Conservation (phyloP, 2,329 filamentous ascomycete species). For the Pseudogymnoascus sp. region DNA sequence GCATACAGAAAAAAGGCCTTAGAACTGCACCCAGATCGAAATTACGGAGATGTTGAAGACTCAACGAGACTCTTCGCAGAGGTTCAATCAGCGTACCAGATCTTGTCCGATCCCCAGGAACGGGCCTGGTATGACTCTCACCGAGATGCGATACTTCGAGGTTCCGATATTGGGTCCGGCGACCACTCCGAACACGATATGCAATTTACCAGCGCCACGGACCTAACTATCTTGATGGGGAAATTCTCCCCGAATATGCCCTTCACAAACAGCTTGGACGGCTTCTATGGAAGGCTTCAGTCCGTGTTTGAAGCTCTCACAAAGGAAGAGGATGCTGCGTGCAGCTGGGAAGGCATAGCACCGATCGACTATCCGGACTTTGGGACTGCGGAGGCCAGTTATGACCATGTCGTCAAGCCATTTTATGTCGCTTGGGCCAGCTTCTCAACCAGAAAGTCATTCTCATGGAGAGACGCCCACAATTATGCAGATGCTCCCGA, state of each 20-base stretch:
- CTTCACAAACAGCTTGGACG: conserved; percentile 69
- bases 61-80: conserved; percentile 84
- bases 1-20: conserved; percentile 86
- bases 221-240: conserved; percentile 70
- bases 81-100: conserved; percentile 85
- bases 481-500: conserved; percentile 80
- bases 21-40: conserved; percentile 90
- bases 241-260: conserved; percentile 72
- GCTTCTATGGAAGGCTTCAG: conserved; percentile 76
- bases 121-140: conserved; percentile 97
- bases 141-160: conserved; percentile 69
- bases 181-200: conserved; percentile 60
- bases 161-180: conserved; percentile 32
- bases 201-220: conserved; percentile 69
- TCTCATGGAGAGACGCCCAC: conserved; percentile 84
- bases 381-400: conserved; percentile 65
- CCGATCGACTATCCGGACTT: conserved; percentile 70
- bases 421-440: conserved; percentile 78
- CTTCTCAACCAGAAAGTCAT: conserved; percentile 79
- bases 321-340: conserved; percentile 69
- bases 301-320: conserved; percentile 74
- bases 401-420: conserved; percentile 65
- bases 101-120: conserved; percentile 93
- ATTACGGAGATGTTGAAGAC: conserved; percentile 75
- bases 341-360: conserved; percentile 56